Evolutionary conservation across 768 basidiomycete genomes (phyloP).

Genomic region (Phanerochaete carnosa): DNA sequence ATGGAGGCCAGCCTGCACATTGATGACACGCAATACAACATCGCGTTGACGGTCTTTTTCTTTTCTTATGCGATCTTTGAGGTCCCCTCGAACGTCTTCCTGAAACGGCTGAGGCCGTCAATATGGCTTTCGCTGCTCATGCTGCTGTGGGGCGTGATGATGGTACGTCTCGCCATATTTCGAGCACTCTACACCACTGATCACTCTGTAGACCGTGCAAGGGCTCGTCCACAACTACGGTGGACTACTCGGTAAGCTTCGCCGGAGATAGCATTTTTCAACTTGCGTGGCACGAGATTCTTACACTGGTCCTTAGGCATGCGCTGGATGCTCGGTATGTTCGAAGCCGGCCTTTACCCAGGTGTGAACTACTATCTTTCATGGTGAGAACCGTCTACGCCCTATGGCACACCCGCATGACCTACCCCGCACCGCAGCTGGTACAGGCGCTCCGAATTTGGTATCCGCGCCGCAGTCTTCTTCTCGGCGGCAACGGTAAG

Average conservation of each 20-base stretch:
- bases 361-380: conserved; percentile 72
- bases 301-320: conserved; percentile 39
- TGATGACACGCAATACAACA: conserved; percentile 61
- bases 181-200: neutral
- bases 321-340: conserved; percentile 69
- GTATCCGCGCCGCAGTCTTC: conserved; percentile 46
- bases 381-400: conserved; percentile 39
- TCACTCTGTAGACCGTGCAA: conserved; percentile 56
- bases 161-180: conserved; percentile 40
- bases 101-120: conserved; percentile 72
- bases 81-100: conserved; percentile 68
- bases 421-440: conserved; percentile 33
- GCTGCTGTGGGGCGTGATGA: conserved; percentile 72
- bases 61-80: conserved; percentile 70
- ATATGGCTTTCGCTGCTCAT: conserved; percentile 75
- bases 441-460: conserved; percentile 77
- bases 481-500: conserved; percentile 62
- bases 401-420: neutral
- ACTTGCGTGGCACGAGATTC: neutral
- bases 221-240: conserved; percentile 65
- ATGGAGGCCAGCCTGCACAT: conserved; percentile 58
- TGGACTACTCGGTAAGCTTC: conserved; percentile 57
- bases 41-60: conserved; percentile 55
- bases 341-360: conserved; percentile 58
- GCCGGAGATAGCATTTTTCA: neutral